Percentiles rank a stretch among this genome's conserved stretches.
phyloP scores from a whole-genome alignment of 768 basidiomycete genomes.

The Leccinum obscurum region DNA sequence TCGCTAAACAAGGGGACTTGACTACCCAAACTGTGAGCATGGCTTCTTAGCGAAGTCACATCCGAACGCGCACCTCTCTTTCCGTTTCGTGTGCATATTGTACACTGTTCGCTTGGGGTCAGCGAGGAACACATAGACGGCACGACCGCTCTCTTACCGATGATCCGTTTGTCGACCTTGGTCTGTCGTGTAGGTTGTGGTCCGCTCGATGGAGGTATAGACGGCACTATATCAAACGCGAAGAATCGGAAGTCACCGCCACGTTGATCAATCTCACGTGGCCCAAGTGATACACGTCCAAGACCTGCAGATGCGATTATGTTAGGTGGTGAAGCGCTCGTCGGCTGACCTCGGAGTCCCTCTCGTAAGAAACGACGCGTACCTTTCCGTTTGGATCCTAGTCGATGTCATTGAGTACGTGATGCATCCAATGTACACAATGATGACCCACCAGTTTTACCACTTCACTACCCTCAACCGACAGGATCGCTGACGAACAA shows the following conservation, averaged over 20 bases:
- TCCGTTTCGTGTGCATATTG: conserved; percentile 45
- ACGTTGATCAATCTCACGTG: conserved; percentile 50
- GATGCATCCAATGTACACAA: not conserved
- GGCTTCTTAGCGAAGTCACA: not conserved
- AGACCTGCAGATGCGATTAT: conserved; percentile 26
- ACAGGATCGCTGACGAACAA: conserved; percentile 42
- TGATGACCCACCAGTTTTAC: conserved; percentile 40
- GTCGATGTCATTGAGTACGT: not conserved
- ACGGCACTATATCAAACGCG: conserved; percentile 49
- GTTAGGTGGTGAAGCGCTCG: not conserved
- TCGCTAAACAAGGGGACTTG: conserved; percentile 55
- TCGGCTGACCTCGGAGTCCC: not conserved
- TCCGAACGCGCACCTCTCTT: conserved; percentile 42
- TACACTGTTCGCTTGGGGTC: conserved; percentile 37
- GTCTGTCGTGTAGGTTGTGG: conserved; percentile 47
- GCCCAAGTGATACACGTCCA: conserved; percentile 42
- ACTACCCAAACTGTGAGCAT: conserved; percentile 26
- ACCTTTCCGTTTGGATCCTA: conserved; percentile 47
- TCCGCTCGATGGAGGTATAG: conserved; percentile 40
- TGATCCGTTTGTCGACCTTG: conserved; percentile 51
- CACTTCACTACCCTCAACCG: conserved; percentile 49
- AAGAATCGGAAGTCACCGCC: conserved; percentile 45
- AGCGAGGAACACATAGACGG: not conserved
- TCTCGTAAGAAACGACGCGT: not conserved
- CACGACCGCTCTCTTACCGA: conserved; percentile 36